Evolutionary conservation across 2,329 filamentous ascomycete species (phyloP).

Genomic region (Exophiala phaeomuriformis): DNA sequence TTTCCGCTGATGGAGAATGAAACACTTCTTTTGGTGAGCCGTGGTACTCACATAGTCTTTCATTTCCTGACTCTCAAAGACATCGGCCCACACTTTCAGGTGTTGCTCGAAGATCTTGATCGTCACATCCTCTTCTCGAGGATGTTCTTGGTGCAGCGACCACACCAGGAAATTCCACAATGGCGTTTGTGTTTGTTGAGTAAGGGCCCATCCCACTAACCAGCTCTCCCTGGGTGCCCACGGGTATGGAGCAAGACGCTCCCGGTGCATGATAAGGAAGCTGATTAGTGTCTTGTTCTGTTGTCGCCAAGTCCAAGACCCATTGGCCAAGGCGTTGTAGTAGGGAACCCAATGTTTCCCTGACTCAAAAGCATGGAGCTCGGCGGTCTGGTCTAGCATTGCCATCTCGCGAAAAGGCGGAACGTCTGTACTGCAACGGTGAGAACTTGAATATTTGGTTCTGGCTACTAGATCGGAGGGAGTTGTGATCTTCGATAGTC

Average conservation of each 20-base stretch:
- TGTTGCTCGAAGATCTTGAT: constrained; percentile 10
- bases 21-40: not conserved
- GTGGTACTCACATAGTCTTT: not conserved
- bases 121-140: constrained; percentile 5
- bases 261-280: constrained; percentile 2
- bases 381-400: not conserved
- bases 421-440: not conserved
- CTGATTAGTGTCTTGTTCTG: constrained; percentile 1
- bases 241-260: constrained; percentile 1
- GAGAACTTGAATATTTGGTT: no score
- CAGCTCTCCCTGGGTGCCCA: constrained; percentile 3
- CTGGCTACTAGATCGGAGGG: no score
- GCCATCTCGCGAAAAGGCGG: not conserved
- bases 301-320: not conserved
- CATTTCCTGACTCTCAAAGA: constrained; percentile 7
- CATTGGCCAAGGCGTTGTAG: not conserved
- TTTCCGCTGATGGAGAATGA: not conserved
- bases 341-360: not conserved
- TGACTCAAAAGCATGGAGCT: not conserved
- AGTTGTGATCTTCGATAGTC: no score
- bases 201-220: constrained; percentile 14
- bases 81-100: constrained; percentile 7
- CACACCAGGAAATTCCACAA: constrained; percentile 9
- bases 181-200: not conserved
- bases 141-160: constrained; percentile 5